Evolutionary conservation across 495 filamentous ascomycete genomes (phyloP), one percentile per base, ranked within the genome.

Genomic region (Penicillium pancosmium): DNA sequence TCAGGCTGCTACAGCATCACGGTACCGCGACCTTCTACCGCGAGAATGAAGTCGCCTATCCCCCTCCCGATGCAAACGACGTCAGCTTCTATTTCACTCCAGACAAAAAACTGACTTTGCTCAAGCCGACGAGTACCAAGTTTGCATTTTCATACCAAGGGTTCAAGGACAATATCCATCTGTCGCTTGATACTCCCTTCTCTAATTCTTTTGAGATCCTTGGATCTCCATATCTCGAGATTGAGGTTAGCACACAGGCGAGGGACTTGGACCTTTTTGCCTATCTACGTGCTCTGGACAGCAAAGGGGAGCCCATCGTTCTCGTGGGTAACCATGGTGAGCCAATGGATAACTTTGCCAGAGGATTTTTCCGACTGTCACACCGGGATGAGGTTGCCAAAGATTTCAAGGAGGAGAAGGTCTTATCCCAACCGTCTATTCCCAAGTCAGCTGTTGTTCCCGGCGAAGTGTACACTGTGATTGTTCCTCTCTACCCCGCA

Each of bases 341-440:
- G 10, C 50, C 50, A 3, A 53, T 53, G 50, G 34, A 53, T 18
- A 53, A 4, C 12, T 53, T 53, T 40, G 50, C 50, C 6, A 3
- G 50, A 5, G 50, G 50, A 6, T 53, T 2, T 8, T 53, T 53
- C 34, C 50, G 50, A 21, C 50, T 53, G 4, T 53, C 50, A 9
- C 50, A 53, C 50, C 50, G 50, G 23, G 50, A 53, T 25, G 50
- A 53, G 13, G 50, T 19, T 38, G 50, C 50, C 1, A n/a, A 35
- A 11, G 19, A 53, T 3, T 53, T 53, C 15, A 8, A 3, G 1
- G 12, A 53, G 10, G 34, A 38, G 5, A 36, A 12, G n/a, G 35
- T 38, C 13, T 8, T 38, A 2, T 2, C 10, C 8, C 35, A 38
- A 15, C 2, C 2, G 2, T 8, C 9, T 2, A 10, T 38, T 3